Percentiles rank a stretch among this genome's conserved stretches.
Evolutionary conservation across 1,139 yeast species (phyloP).

Genomic region (Protomyces inundatus): DNA sequence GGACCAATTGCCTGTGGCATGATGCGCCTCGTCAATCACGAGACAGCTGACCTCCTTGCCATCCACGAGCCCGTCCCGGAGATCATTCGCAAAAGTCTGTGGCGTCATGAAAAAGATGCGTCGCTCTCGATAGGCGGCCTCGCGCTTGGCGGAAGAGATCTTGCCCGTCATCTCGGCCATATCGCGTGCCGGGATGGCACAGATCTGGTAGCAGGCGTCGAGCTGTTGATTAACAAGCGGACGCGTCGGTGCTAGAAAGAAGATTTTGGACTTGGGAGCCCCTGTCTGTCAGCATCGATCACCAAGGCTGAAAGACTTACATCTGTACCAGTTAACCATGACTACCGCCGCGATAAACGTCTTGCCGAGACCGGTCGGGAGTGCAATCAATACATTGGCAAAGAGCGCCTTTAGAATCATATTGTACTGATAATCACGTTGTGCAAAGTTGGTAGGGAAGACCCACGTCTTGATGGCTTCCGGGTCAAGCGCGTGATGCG

Average conservation of each 20-base stretch:
- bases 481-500: conserved; percentile 28
- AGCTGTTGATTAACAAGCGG: conserved; percentile 98
- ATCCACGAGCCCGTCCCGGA: conserved; percentile 64
- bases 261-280: conserved; percentile 68
- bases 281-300: conserved; percentile 37
- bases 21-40: conserved; percentile 93
- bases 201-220: conserved; percentile 81
- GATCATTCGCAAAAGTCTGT: conserved; percentile 89
- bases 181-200: conserved; percentile 71
- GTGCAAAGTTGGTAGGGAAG: conserved; percentile 79
- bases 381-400: conserved; percentile 74
- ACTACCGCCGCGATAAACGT: conserved; percentile 94
- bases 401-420: conserved; percentile 69
- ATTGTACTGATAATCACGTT: conserved; percentile 81
- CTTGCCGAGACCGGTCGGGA: conserved; percentile 97
- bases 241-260: conserved; percentile 94
- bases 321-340: conserved; percentile 80
- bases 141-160: conserved; percentile 48
- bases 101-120: conserved; percentile 92
- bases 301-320: background rate
- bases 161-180: conserved; percentile 76
- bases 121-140: conserved; percentile 68
- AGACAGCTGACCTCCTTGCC: conserved; percentile 70
- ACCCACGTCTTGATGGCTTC: conserved; percentile 46
- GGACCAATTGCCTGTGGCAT: conserved; percentile 85